phyloP scores from a whole-genome alignment of 257 asterid species.

The Cynanchum wilfordii region DNA sequence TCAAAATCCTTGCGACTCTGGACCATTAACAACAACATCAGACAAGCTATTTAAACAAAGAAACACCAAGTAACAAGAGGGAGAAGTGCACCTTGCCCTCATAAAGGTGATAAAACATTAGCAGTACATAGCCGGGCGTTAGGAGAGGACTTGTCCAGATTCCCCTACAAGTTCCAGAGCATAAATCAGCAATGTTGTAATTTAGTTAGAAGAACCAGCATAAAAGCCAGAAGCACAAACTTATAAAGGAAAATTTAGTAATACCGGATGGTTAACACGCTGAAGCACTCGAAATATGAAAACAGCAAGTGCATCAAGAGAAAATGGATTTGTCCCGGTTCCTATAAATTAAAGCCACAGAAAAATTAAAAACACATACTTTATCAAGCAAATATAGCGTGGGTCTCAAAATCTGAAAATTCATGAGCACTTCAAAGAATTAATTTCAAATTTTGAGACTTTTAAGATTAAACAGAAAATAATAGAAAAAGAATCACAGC shows the following conservation, averaged over 20 bases:
- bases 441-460: background rate
- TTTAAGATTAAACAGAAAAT: background rate
- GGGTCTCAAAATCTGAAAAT: background rate
- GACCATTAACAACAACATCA: conserved; percentile 17
- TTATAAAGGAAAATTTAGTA: conserved; percentile 16
- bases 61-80: conserved; percentile 1
- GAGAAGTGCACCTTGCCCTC: conserved; percentile 74
- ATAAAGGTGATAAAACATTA: conserved; percentile 88
- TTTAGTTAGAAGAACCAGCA: conserved; percentile 1
- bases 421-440: background rate
- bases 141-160: conserved; percentile 85
- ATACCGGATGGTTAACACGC: conserved; percentile 92
- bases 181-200: conserved; percentile 19
- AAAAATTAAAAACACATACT: background rate
- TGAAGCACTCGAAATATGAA: conserved; percentile 77
- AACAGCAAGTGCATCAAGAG: conserved; percentile 89
- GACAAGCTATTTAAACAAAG: background rate
- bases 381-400: background rate
- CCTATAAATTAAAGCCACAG: conserved; percentile 41
- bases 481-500: background rate
- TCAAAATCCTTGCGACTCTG: conserved; percentile 88
- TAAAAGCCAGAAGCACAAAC: conserved; percentile 8
- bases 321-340: conserved; percentile 80
- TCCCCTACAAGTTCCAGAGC: conserved; percentile 55
- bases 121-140: conserved; percentile 82